phyloP scores from a whole-genome alignment of 805 yeast species.

The Hanseniaspora nectarophila region DNA sequence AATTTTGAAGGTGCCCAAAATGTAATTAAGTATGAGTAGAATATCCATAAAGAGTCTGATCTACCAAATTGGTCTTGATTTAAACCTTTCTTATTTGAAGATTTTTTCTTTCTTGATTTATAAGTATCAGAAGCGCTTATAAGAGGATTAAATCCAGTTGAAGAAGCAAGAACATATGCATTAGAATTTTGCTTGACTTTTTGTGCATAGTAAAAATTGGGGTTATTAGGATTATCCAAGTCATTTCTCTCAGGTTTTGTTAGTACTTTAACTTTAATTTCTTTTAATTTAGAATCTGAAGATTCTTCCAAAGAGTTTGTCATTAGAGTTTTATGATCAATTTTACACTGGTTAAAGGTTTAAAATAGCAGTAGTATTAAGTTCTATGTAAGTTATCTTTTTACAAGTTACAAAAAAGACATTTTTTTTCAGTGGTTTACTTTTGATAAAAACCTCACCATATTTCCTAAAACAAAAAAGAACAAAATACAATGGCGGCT shows the following conservation, averaged over 20 bases:
- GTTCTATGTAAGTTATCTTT: too few species aligned
- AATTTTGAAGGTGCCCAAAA: conserved; percentile 86
- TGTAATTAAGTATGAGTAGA: conserved; percentile 68
- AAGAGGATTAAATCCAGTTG: conserved; percentile 8
- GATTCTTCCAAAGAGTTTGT: too few species aligned
- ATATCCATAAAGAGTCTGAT: conserved; percentile 50
- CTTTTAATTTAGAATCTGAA: conserved; percentile 27
- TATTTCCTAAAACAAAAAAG: too few species aligned
- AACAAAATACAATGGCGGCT: too few species aligned
- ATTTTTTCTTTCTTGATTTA: neutral
- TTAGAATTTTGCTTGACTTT: conserved; percentile 54
- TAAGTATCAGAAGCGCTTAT: neutral
- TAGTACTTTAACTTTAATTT: conserved; percentile 38
- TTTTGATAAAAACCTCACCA: too few species aligned
- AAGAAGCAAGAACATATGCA: conserved; percentile 30
- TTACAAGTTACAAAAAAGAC: too few species aligned
- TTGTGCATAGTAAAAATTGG: conserved; percentile 66
- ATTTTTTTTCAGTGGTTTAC: too few species aligned
- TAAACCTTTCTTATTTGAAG: conserved; percentile 15
- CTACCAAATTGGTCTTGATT: conserved; percentile 13
- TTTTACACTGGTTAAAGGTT: too few species aligned
- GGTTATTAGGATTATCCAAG: conserved; percentile 52
- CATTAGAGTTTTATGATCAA: too few species aligned
- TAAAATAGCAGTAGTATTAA: too few species aligned
- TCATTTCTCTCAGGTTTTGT: conserved; percentile 76